phyloP scores from a whole-genome alignment of 225 moss, liverwort and hornwort species.

The Bryoerythrophyllum caledonicum region DNA sequence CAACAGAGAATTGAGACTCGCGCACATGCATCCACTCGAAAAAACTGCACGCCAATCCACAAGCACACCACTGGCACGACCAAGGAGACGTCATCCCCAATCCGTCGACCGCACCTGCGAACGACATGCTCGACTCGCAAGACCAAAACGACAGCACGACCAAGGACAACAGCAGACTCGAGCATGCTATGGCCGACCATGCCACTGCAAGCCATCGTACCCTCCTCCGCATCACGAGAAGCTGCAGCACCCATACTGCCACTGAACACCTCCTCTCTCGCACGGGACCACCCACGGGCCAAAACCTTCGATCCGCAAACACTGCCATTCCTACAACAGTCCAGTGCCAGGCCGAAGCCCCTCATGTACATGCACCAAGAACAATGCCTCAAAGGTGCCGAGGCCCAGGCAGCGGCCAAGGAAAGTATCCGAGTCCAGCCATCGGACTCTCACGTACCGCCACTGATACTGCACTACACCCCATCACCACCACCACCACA shows the following conservation, averaged over 20 bases:
- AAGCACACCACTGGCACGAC: not conserved
- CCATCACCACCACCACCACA: not conserved
- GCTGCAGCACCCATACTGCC: not conserved
- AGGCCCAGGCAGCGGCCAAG: not conserved
- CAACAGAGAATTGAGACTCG: not conserved
- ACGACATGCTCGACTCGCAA: constrained; percentile 27
- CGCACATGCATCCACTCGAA: not conserved
- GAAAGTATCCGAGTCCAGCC: not conserved
- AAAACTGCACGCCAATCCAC: not conserved
- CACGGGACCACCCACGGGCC: too few species aligned
- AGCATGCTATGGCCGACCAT: constrained; percentile 18
- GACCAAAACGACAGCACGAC: constrained; percentile 37
- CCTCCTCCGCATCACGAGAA: constrained; percentile 3
- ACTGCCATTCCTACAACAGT: not conserved
- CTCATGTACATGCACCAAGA: too few species aligned
- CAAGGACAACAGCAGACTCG: constrained; percentile 26
- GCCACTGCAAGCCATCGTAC: constrained; percentile 25
- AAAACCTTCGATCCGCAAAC: not conserved
- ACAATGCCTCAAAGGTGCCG: not conserved
- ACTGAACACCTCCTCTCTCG: not conserved
- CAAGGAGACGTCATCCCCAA: too few species aligned
- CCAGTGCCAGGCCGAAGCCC: not conserved
- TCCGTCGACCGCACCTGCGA: constrained; percentile 18
- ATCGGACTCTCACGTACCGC: not conserved
- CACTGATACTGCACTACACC: not conserved